phyloP scores from a whole-genome alignment of 129 eudicot species.

The Tagetes erecta region DNA sequence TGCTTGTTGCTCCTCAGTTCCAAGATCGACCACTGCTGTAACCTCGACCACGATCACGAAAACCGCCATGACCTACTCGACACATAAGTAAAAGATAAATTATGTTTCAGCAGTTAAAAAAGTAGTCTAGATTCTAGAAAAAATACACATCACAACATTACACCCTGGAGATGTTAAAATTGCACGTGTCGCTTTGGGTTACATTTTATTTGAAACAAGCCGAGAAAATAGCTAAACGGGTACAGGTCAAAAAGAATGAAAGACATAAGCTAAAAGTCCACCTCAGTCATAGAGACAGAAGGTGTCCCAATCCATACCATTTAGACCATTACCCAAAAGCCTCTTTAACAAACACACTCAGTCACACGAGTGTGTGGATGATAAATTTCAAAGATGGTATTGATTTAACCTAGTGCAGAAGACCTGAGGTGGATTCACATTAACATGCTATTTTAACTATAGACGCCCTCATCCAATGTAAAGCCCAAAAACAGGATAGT shows the following conservation, averaged over 20 bases:
- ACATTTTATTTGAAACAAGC: neutral
- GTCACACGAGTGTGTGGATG: too few relatives aligned
- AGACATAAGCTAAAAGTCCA: neutral
- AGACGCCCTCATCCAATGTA: neutral
- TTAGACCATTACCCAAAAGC: too few relatives aligned
- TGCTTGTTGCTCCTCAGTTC: slow-evolving; percentile 42
- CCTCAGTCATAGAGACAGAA: too few relatives aligned
- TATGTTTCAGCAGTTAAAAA: neutral
- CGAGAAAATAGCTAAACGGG: neutral
- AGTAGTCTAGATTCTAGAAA: too few relatives aligned
- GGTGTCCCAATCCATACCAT: too few relatives aligned
- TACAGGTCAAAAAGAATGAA: neutral
- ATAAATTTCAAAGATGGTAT: too few relatives aligned
- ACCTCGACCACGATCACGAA: slow-evolving; percentile 91
- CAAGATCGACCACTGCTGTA: slow-evolving; percentile 73
- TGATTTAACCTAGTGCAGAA: neutral
- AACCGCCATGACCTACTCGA: slow-evolving; percentile 58
- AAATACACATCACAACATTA: neutral
- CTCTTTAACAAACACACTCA: too few relatives aligned
- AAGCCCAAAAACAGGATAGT: neutral
- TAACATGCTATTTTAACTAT: neutral
- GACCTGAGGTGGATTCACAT: neutral
- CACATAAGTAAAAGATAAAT: neutral
- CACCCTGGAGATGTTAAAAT: neutral
- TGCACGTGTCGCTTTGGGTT: neutral